A percentile compares a stretch with the other conserved stretches of the same genome.
phyloP scores from a whole-genome alignment of 1,284 basidiomycete species.

The Sporisorium sorghi region DNA sequence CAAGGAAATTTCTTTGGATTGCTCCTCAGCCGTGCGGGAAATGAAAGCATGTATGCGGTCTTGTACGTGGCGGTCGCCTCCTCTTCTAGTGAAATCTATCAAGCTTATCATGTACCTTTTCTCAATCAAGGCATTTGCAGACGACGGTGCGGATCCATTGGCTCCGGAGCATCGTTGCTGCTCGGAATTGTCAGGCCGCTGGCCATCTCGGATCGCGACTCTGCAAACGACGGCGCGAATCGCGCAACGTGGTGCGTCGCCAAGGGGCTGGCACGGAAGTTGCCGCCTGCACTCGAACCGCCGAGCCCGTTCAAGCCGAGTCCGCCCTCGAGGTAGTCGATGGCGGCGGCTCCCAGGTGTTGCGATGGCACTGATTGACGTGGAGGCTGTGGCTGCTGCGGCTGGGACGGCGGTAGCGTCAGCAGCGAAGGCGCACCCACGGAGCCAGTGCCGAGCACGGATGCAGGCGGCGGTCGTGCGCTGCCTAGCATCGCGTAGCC shows the following conservation, averaged over 20 bases:
- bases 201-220: constrained; percentile 17
- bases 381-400: background rate
- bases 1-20: too few species aligned
- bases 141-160: constrained; percentile 20
- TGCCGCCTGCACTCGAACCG: background rate
- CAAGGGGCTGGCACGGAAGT: constrained; percentile 11
- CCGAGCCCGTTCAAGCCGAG: constrained; percentile 8
- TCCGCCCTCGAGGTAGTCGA: constrained; percentile 17
- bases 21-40: too few species aligned
- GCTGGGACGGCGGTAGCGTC: constrained; percentile 12
- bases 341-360: constrained; percentile 19
- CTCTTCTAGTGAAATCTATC: too few species aligned
- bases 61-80: too few species aligned
- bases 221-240: constrained; percentile 13
- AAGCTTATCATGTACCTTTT: too few species aligned
- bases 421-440: constrained; percentile 14
- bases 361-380: constrained; percentile 34
- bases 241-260: constrained; percentile 4
- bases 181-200: constrained; percentile 19
- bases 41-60: too few species aligned
- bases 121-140: constrained; percentile 1
- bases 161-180: constrained; percentile 1
- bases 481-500: constrained; percentile 1
- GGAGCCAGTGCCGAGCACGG: constrained; percentile 7
- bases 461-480: background rate